phyloP scores from a whole-genome alignment of 2,329 filamentous ascomycete genomes.

The Pestalotiopsis sp. region DNA sequence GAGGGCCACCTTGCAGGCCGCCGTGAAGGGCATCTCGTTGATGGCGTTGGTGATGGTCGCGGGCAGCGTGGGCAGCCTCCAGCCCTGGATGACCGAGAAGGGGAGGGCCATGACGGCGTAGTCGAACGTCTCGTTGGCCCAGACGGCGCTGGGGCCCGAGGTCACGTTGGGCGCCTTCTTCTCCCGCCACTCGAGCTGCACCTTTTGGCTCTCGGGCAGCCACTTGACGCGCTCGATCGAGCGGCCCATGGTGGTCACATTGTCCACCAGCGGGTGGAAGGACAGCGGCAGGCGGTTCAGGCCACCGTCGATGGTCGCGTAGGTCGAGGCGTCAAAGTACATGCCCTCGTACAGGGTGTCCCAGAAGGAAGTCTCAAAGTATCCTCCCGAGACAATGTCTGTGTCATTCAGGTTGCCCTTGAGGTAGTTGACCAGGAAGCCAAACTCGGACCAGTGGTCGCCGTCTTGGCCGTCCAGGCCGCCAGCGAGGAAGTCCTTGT shows the following conservation, averaged over 20 bases:
- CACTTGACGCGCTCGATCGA: constrained; percentile 60
- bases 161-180: constrained; percentile 34
- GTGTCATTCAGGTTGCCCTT: constrained; percentile 55
- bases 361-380: constrained; percentile 46
- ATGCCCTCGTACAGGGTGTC: constrained; percentile 54
- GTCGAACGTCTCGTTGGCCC: constrained; percentile 58
- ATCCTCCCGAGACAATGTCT: constrained; percentile 47
- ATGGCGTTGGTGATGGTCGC: constrained; percentile 49
- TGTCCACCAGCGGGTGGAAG: constrained; percentile 62
- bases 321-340: constrained; percentile 61
- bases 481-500: constrained; percentile 37
- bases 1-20: constrained; percentile 62
- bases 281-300: constrained; percentile 59
- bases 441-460: constrained; percentile 67
- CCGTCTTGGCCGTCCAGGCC: constrained; percentile 44
- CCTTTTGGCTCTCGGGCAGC: constrained; percentile 49
- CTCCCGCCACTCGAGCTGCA: constrained; percentile 60
- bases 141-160: constrained; percentile 18
- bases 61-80: constrained; percentile 52
- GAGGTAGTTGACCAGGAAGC: constrained; percentile 62
- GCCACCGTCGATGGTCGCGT: constrained; percentile 64
- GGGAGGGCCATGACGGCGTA: constrained; percentile 68
- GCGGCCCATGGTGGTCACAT: constrained; percentile 56
- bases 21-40: constrained; percentile 42
- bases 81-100: constrained; percentile 64